A percentile compares a stretch with the other conserved stretches of the same genome.
phyloP scores from a whole-genome alignment of 768 basidiomycete species.

The Xerocomellus chrysenteron region DNA sequence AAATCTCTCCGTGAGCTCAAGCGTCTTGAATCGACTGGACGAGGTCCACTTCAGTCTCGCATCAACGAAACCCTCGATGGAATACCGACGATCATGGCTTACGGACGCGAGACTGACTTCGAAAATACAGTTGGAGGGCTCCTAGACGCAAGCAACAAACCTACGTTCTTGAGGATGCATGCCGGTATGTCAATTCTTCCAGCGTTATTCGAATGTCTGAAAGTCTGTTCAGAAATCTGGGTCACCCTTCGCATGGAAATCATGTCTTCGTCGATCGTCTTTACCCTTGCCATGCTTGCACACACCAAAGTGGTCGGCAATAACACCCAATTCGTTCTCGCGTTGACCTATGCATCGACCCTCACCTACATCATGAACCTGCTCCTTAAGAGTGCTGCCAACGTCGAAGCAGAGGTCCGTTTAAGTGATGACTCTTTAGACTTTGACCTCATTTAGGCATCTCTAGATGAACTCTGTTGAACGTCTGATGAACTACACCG shows the following conservation, averaged over 20 bases:
- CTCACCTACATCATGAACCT: constrained; percentile 30
- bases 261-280: constrained; percentile 26
- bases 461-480: constrained; percentile 30
- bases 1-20: constrained; percentile 48
- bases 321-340: constrained; percentile 24
- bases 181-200: constrained; percentile 18
- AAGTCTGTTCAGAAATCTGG: constrained; percentile 28
- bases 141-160: constrained; percentile 29
- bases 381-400: constrained; percentile 27
- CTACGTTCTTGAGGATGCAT: constrained; percentile 26
- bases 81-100: constrained; percentile 47
- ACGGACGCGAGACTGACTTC: constrained; percentile 34
- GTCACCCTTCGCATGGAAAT: constrained; percentile 32
- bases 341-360: constrained; percentile 27
- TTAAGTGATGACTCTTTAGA: not conserved
- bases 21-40: constrained; percentile 42
- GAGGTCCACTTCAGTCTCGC: constrained; percentile 50
- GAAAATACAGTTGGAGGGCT: constrained; percentile 20
- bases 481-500: constrained; percentile 28
- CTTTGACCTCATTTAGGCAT: not conserved
- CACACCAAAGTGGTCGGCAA: constrained; percentile 26
- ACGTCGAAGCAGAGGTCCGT: constrained; percentile 27
- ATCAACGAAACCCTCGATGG: constrained; percentile 53
- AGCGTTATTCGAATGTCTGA: not conserved
- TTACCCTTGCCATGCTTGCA: constrained; percentile 27